Base-by-base conservation (phyloP, 75 land plant species). In the Pinus taeda region DNA sequence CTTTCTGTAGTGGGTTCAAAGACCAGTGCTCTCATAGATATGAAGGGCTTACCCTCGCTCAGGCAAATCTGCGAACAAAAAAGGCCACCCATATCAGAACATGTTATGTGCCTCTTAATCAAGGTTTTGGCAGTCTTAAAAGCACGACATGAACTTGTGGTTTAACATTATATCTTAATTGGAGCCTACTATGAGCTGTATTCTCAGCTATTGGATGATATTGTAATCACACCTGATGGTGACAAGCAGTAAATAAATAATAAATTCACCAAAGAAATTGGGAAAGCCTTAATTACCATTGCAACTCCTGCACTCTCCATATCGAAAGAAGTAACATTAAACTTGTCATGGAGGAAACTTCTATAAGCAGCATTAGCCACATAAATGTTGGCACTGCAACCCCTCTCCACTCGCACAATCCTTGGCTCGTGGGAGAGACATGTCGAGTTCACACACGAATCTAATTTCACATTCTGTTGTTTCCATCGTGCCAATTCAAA, bases 11-110 rank as follows among this genome's bases (percentile, higher is more conserved):
- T 87, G 3, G 87, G 86, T 14, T 85, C 59, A 67, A 80, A 88
- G 5, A 86, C 88, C 3, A 90, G 64, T 17, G 88, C 30, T 15
- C 93, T 71, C n/a, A 88, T 7, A 2, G 87, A 85, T 42, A 86
- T 86, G 80, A 91, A 91, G 2, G 90, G 83, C 4, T 26, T 78
- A 22, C 72, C 75, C 60, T 82, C 75, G 58, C 81, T 80, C 15
- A 74, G 60, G 57, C 87, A 83, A 3, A 39, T 21, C 71, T 67
- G 21, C 9, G 5, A 62, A 62, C 30, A 62, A 49, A 49, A 49
- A 3, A 62, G 65, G 13, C 36, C 36, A 24, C 36, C 55, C 55
- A 49, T 0, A 29, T 62, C 11, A 62, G 65, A 62, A 62, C 13
- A 62, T 29, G 65, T 26, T 24, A 15, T 62, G 14, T 62, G 26